Conservation (phyloP, 495 filamentous ascomycete species). For the Daldinia concentrica region DNA sequence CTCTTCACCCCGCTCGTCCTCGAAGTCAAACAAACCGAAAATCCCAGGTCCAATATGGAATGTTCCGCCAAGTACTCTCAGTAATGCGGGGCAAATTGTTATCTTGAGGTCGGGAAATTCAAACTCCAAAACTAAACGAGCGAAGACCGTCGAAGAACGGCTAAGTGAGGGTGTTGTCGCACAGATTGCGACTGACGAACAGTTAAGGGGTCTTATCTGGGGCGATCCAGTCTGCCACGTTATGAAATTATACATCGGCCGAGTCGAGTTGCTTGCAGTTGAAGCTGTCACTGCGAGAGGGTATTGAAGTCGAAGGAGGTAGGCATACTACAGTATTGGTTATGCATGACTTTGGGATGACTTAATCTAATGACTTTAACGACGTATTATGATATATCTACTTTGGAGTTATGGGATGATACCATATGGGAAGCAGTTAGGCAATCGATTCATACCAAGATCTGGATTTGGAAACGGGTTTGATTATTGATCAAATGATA, state of each 20-base stretch:
- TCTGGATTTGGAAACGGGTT: conserved; percentile 5
- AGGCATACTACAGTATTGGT: neutral
- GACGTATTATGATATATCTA: conserved; percentile 21
- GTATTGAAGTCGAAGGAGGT: conserved; percentile 15
- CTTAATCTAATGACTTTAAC: conserved; percentile 16
- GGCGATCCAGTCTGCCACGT: conserved; percentile 81
- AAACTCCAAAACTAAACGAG: conserved; percentile 44
- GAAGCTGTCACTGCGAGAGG: conserved; percentile 68
- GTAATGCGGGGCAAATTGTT: conserved; percentile 73
- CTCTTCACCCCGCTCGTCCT: conserved; percentile 27
- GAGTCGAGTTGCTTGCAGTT: conserved; percentile 73
- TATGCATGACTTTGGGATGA: neutral
- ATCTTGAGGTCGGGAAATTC: conserved; percentile 62
- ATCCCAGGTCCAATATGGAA: conserved; percentile 61
- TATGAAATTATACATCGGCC: conserved; percentile 76
- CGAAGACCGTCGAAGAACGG: conserved; percentile 53
- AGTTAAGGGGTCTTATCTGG: conserved; percentile 73
- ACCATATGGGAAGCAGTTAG: conserved; percentile 25
- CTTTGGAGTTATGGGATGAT: conserved; percentile 35
- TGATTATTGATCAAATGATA: neutral
- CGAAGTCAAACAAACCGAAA: conserved; percentile 36
- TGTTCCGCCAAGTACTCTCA: conserved; percentile 68
- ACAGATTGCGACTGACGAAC: conserved; percentile 68
- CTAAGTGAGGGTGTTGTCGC: conserved; percentile 66
- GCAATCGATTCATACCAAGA: neutral